Evolutionary conservation across 345 rosid genomes (phyloP), one percentile per base, ranked within the genome.

Genomic region (Turritis glabra): DNA sequence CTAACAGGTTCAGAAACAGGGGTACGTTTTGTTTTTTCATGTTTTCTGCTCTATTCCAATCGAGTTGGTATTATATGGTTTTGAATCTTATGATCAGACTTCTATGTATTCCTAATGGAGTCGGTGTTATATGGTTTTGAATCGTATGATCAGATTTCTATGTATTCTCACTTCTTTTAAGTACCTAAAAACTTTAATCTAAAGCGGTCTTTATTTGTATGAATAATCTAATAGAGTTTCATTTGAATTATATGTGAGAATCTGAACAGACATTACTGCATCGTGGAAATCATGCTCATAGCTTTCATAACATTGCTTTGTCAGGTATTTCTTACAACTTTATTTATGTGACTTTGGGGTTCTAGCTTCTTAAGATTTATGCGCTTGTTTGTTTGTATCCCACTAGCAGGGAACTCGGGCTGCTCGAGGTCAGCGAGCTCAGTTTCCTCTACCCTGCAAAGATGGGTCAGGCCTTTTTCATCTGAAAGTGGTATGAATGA

Each of bases 401-500:
- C 19, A 41, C 33, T 63, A 61, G 47, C 84, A 90, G 96, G 90
- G 70, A 64, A 58, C 68, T 69, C 68, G 3, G 67, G 55, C n/a
- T 72, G 79, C 76, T 74, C 61, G 26, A 77, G 79, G 53, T 56
- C 65, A 29, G 53, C 4, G 41, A 22, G 22, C 68, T 71, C 41
- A 29, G 57, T 59, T 61, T 61, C 50, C 9, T 57, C 78, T 57
- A 26, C 80, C 75, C 77, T 81, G 77, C 83, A 76, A 67, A 73
- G 66, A 43, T 86, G 86, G 85, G 79, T 71, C 79, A 77, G 83
- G 74, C 67, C 83, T 60, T 90, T 82, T 80, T 90, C 96, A 69
- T 85, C 96, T 44, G 92, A 85, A 35, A 80, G 70, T 72, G 91
- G 96, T 90, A 75, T 66, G 79, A 63, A 68, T 75, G 3, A 44